Evolutionary conservation across 768 basidiomycete genomes (phyloP), one percentile per base, ranked within the genome.

Genomic region (Coprinopsis cinerea): DNA sequence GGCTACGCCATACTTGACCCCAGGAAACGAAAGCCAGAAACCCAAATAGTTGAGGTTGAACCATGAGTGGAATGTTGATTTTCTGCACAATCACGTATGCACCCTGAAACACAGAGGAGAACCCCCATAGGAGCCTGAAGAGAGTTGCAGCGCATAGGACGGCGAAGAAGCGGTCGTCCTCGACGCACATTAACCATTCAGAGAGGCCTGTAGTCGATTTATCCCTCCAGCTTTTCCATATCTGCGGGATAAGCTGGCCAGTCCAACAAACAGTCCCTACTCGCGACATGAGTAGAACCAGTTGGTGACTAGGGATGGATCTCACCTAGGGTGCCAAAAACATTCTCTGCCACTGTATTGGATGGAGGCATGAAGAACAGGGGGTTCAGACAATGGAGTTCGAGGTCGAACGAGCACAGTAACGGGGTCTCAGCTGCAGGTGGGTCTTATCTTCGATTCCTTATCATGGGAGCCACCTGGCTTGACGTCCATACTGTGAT

Each of bases 161-260:
- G 17, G 40, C 24, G 4, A 9, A 6, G 44, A 9, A 10, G 17
- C 30, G 25, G 11, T 13, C 9, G 27, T 6, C 13, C 30, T 32
- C 30, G 22, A 68, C 70, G 49, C 61, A 83, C 85, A 88, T 77
- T 26, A 92, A 73, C 63, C 67, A 78, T 13, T 71, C 75, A 1
- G 86, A 88, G 9, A 91, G 69, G 0, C 89, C 88, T 23, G 77
- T 70, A 0, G 83, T 86, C 20, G 77, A 79, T 58, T 88, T 84
- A 17, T 70, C 68, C 28, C 78, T 71, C 68, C 78, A 84, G 54
- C 77, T 85, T 64, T 91, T 88, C 78, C 80, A 77, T 20, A 87
- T 71, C 55, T 88, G 85, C 4, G 86, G 87, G 26, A 88, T 61
- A 13, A 88, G 60, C 55, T 85, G 85, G 13, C 73, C 68, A 3